phyloP scores from a whole-genome alignment of 768 basidiomycete genomes.

The Tephrocybe sp. region DNA sequence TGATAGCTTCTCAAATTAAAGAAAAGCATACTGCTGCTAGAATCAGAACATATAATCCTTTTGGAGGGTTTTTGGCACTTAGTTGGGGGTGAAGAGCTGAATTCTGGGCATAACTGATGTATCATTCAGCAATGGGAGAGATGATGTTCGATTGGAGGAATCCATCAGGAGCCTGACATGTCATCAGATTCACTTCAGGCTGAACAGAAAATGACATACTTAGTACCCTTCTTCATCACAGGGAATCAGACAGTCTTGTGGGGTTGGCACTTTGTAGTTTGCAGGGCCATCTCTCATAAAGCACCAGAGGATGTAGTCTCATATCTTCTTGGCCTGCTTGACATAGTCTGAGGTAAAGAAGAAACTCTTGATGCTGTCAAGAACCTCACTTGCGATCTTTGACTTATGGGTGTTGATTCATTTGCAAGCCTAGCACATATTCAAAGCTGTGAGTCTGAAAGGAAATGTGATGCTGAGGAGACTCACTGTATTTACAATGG shows the following conservation, averaged over 20 bases:
- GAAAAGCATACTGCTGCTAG: slow-evolving; percentile 5
- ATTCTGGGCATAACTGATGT: slow-evolving; percentile 7
- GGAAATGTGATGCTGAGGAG: background rate
- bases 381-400: slow-evolving; percentile 10
- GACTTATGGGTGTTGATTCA: slow-evolving; percentile 8
- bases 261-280: slow-evolving; percentile 13
- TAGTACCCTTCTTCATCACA: slow-evolving; percentile 1
- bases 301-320: slow-evolving; percentile 11
- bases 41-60: slow-evolving; percentile 10
- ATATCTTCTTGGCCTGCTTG: background rate
- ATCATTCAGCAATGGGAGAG: slow-evolving; percentile 3
- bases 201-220: slow-evolving; percentile 1
- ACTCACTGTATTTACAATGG: slow-evolving; percentile 2
- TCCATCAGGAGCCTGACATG: slow-evolving; percentile 8
- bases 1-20: background rate
- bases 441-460: background rate
- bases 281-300: slow-evolving; percentile 14
- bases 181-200: background rate
- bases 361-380: slow-evolving; percentile 5
- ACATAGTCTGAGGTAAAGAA: background rate
- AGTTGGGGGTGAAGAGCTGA: slow-evolving; percentile 3
- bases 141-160: slow-evolving; percentile 10
- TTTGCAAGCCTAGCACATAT: slow-evolving; percentile 9
- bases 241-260: background rate
- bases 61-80: slow-evolving; percentile 7